Conservation (phyloP, 2,329 filamentous ascomycete genomes). For the Albophoma yamanashiensis region DNA sequence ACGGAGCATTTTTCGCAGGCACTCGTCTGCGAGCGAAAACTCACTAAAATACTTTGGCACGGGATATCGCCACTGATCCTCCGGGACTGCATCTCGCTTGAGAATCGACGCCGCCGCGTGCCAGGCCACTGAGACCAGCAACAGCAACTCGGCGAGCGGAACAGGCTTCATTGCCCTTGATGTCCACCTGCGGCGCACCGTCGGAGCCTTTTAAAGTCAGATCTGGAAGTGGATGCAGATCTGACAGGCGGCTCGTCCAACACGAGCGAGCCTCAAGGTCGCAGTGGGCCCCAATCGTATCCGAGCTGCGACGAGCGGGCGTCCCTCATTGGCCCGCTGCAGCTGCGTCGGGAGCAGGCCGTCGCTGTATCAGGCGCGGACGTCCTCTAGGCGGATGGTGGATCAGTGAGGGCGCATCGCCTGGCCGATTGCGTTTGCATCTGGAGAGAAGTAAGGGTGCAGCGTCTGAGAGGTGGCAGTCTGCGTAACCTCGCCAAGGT, state of each 20-base stretch:
- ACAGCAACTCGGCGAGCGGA: not conserved
- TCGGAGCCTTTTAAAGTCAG: not conserved
- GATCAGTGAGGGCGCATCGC: not conserved
- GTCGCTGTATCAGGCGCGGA: not conserved
- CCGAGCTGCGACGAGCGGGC: not conserved
- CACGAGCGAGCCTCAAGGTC: not conserved
- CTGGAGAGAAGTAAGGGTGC: not conserved
- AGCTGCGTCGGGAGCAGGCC: not conserved
- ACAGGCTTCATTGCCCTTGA: not conserved
- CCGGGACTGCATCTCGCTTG: constrained; percentile 2
- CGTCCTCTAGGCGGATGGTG: not conserved
- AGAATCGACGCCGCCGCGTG: not conserved
- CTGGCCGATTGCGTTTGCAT: not conserved
- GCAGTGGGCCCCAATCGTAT: not conserved
- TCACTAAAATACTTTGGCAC: constrained; percentile 14
- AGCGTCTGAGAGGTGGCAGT: not conserved
- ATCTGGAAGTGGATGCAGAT: not conserved
- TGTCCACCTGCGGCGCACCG: not conserved
- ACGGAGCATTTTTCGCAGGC: not conserved
- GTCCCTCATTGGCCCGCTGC: not conserved
- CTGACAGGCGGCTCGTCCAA: not conserved
- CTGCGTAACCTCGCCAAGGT: not conserved
- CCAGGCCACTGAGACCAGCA: constrained; percentile 1
- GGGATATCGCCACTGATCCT: constrained; percentile 2
- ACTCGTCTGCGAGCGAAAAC: not conserved